Evolutionary conservation across 2,329 filamentous ascomycete genomes (phyloP), one percentile per base, ranked within the genome.

Genomic region (Microcera coccophila): DNA sequence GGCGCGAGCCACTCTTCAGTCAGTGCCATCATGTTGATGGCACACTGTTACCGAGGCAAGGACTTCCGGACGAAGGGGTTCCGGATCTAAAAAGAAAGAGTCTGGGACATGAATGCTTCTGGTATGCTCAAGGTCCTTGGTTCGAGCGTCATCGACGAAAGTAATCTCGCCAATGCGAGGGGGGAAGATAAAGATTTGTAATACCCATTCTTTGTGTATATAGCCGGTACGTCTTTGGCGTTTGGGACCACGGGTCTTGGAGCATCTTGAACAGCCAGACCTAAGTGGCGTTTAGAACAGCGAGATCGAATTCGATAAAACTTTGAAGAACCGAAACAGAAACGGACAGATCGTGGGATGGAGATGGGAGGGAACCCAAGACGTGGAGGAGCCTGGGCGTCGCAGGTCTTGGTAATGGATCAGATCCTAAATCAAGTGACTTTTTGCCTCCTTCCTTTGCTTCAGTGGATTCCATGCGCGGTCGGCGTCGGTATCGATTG

Each of bases 161-260:
- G 17, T 19, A 28, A 24, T 15, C n/a, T 39, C 36, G 18, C 14
- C 36, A 16, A 17, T 17, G 16, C 11, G n/a, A 21, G 28, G 36
- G 35, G 29, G 17, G 45, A 45, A 53, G 59, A 59, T 44, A 42
- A 51, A 51, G n/a, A n/a, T n/a, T 58, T 59, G 52, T 59, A 59
- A 59, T 59, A 58, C 53, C 44, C 56, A 48, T 59, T 59, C 53
- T 51, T 45, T 44, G 36, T 53, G 56, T 59, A 59, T 54, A 59
- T 59, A 59, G 39, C 55, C 50, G 45, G 24, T 29, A 38, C 36
- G 44, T 41, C 44, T 28, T 47, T 40, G 47, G 49, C 53, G 46
- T 54, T 50, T 47, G 39, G 42, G 49, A 48, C 42, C 45, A 38
- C 41, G 47, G 47, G 50, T 42, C 45, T 38, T 49, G 47, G 52